Evolutionary conservation across 2,329 filamentous ascomycete genomes (phyloP).

Genomic region (Podosphaera aphanis): DNA sequence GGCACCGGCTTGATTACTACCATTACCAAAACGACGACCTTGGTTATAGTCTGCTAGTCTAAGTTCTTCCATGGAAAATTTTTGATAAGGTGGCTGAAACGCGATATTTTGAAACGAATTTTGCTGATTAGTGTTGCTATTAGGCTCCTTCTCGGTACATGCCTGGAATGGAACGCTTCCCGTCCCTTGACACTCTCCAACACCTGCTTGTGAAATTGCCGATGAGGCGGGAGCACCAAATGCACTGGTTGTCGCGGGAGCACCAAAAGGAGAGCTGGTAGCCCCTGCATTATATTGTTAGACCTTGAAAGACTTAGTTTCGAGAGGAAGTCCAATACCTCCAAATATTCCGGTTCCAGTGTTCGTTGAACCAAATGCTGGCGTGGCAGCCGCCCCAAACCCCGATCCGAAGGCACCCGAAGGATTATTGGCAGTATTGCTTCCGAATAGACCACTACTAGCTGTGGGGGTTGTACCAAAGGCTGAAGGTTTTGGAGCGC

Average conservation of each 20-base stretch:
- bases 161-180: conserved; percentile 44
- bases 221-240: conserved; percentile 20
- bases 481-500: conserved; percentile 17
- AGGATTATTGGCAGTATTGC: conserved; percentile 13
- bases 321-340: conserved; percentile 4
- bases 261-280: conserved; percentile 18
- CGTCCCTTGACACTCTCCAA: conserved; percentile 44
- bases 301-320: no score
- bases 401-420: conserved; percentile 23
- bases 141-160: conserved; percentile 49
- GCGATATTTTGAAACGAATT: conserved; percentile 57
- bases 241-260: conserved; percentile 18
- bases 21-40: conserved; percentile 63
- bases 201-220: conserved; percentile 22
- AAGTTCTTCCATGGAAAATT: conserved; percentile 74
- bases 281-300: conserved; percentile 11
- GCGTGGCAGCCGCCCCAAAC: conserved; percentile 12
- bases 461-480: conserved; percentile 24
- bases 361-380: conserved; percentile 10
- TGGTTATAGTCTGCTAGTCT: conserved; percentile 71
- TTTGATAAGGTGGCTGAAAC: conserved; percentile 60
- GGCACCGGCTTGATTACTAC: conserved; percentile 54
- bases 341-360: conserved; percentile 14
- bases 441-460: conserved; percentile 29
- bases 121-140: conserved; percentile 26